Evolutionary conservation across 208 protist species (phyloP).

Genomic region (Balamuthia mandrillaris): DNA sequence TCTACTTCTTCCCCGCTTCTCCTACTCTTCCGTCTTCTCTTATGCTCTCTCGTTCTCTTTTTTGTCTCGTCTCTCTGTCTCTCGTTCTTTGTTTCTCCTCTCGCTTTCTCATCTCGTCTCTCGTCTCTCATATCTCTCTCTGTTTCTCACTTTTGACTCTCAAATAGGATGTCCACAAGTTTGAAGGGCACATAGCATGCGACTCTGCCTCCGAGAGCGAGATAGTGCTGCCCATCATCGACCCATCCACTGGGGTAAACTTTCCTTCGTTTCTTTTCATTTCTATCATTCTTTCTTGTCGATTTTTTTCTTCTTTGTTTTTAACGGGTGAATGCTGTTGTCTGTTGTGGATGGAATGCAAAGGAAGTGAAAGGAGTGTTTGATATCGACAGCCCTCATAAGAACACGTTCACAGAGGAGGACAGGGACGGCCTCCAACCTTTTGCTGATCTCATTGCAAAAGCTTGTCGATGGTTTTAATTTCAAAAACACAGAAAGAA

Average conservation of each 20-base stretch:
- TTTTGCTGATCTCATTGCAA: not conserved
- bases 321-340: no score
- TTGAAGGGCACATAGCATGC: slow-evolving; percentile 91
- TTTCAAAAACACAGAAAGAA: no score
- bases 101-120: no score
- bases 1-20: no score
- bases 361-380: slow-evolving; percentile 17
- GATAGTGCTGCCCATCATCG: slow-evolving; percentile 81
- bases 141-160: no score
- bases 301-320: not conserved
- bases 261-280: not conserved
- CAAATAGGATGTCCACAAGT: slow-evolving; percentile 80
- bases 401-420: not conserved
- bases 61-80: no score
- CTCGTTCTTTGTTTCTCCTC: not conserved
- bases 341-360: not conserved
- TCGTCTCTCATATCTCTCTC: no score
- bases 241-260: not conserved
- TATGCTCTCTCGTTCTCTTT: no score
- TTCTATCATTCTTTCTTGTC: no score
- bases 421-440: not conserved
- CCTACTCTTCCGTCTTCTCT: no score
- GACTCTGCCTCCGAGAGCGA: slow-evolving; percentile 83
- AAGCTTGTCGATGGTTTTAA: no score
- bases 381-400: slow-evolving; percentile 25